Evolutionary conservation across 176 grass and related monocot species (phyloP).

Genomic region (Avena eriantha): DNA sequence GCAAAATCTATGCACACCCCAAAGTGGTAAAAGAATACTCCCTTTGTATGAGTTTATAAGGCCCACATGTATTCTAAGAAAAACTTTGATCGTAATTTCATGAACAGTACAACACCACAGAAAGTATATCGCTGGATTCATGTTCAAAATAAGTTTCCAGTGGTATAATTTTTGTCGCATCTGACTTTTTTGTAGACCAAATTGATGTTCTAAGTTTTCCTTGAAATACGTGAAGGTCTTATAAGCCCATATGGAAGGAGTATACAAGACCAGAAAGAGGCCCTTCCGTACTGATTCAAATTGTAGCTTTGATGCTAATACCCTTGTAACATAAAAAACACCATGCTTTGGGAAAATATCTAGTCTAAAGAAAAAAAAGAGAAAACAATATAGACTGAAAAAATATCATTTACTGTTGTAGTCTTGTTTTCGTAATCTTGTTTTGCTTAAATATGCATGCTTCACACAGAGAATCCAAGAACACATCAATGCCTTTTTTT

Average conservation of each 20-base stretch:
- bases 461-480: background rate
- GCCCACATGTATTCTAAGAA: background rate
- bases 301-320: background rate
- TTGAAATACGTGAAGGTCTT: background rate
- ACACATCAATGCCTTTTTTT: slow-evolving; percentile 7
- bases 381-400: background rate
- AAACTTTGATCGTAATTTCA: background rate
- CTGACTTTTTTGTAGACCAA: background rate
- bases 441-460: slow-evolving; percentile 1
- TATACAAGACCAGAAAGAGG: background rate
- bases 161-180: background rate
- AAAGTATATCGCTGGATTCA: background rate
- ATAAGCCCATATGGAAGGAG: background rate
- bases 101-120: background rate
- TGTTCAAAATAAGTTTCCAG: background rate
- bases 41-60: no score
- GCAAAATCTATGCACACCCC: slow-evolving; percentile 1
- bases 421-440: background rate
- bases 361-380: background rate
- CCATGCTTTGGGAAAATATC: background rate
- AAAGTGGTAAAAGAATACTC: background rate
- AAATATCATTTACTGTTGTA: background rate
- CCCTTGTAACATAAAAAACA: background rate
- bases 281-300: background rate
- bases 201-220: background rate